Conservation (phyloP, 305 asterid species). For the Rubia peregrina region DNA sequence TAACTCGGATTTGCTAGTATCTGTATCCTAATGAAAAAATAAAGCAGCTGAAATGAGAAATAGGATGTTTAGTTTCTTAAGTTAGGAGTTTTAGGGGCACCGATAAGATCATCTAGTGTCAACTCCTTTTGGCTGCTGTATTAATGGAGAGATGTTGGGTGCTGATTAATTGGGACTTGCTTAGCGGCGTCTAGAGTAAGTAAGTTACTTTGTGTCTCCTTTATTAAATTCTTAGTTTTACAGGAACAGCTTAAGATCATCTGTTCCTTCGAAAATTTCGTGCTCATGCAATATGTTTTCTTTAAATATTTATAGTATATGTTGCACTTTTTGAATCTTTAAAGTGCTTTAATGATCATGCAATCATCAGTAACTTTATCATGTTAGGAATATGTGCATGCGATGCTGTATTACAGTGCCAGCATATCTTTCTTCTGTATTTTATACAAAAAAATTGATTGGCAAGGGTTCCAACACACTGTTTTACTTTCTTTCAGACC, state of each 20-base stretch:
- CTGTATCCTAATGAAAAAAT: not conserved
- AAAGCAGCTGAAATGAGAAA: not conserved
- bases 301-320: not conserved
- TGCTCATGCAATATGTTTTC: not conserved
- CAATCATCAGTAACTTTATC: not conserved
- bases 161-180: not conserved
- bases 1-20: not conserved
- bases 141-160: not conserved
- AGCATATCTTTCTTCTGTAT: constrained; percentile 3
- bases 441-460: constrained; percentile 7
- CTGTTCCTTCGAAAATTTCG: not conserved
- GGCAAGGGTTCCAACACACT: constrained; percentile 6
- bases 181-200: not conserved
- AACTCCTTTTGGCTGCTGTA: not conserved
- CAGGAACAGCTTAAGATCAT: not conserved
- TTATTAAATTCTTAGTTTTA: not conserved
- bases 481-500: constrained; percentile 44
- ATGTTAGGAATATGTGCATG: not conserved
- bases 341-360: not conserved
- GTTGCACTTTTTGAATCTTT: not conserved
- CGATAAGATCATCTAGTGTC: not conserved
- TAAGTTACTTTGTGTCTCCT: not conserved
- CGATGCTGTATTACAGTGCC: not conserved
- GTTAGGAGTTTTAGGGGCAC: not conserved
- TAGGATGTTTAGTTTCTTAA: not conserved